A percentile compares a stretch with the other conserved stretches of the same genome.
Conservation (phyloP, 2,329 filamentous ascomycete species). For the Cladosporium sp. region DNA sequence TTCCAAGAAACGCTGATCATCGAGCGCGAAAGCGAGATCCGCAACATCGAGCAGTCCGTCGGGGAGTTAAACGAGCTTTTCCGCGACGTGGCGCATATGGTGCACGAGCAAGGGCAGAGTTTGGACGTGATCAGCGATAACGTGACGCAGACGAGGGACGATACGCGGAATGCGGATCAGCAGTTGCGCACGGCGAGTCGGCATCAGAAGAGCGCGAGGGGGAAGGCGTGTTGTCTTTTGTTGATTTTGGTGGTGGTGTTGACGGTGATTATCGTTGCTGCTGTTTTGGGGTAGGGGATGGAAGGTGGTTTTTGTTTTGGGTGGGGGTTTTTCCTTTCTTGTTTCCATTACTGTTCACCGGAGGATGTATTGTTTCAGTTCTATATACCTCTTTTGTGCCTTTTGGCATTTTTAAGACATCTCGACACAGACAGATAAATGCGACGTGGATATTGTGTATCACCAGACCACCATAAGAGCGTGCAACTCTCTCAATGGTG, state of each 20-base stretch:
- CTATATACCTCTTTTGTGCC: too few species aligned
- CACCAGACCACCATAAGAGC: too few species aligned
- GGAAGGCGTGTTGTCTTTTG: constrained; percentile 89
- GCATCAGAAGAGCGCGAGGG: constrained; percentile 93
- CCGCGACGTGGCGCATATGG: constrained; percentile 95
- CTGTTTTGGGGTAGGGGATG: constrained; percentile 63
- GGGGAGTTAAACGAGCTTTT: constrained; percentile 95
- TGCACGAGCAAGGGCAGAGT: constrained; percentile 86
- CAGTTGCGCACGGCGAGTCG: constrained; percentile 81
- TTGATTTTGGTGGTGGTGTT: constrained; percentile 85
- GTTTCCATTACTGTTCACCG: too few species aligned
- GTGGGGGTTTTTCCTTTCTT: too few species aligned
- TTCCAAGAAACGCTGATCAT: constrained; percentile 95
- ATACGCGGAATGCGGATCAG: constrained; percentile 78
- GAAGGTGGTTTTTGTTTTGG: too few species aligned
- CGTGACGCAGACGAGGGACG: constrained; percentile 74
- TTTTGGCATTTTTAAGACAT: too few species aligned
- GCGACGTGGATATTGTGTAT: too few species aligned
- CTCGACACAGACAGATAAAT: too few species aligned
- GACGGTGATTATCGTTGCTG: constrained; percentile 83
- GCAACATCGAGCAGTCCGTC: constrained; percentile 95
- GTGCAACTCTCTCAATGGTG: too few species aligned
- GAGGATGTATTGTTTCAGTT: too few species aligned
- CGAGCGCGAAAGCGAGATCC: constrained; percentile 94
- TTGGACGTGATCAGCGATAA: constrained; percentile 86